These are phyloP conservation scores for Aureobasidium mangrovei DNA, from an alignment of 2,329 filamentous ascomycete genomes.

Conservation along the genomic window DNA sequence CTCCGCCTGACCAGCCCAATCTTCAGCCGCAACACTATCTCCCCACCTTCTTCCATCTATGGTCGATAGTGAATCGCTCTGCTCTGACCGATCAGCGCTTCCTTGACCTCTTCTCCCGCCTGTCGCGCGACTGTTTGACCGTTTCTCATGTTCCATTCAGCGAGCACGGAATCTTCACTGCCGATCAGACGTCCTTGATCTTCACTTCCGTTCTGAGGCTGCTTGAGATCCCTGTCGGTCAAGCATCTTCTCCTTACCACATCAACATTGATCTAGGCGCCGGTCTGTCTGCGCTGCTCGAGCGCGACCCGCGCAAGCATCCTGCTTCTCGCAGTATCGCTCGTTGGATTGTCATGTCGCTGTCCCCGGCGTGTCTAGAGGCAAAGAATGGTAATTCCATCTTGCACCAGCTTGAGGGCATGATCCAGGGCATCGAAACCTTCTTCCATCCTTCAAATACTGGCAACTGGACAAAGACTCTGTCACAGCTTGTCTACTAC, in stretches of 20 bases:
- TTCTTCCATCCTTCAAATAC: conserved; percentile 99
- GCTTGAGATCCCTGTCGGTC: conserved; percentile 91
- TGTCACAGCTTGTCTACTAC: conserved; percentile 86
- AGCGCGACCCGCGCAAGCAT: conserved; percentile 89
- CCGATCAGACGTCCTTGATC: conserved; percentile 82
- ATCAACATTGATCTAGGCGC: conserved; percentile 68
- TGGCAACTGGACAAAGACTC: conserved; percentile 78
- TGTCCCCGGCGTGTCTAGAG: conserved; percentile 75
- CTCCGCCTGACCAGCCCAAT: conserved; percentile 60
- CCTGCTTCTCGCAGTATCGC: conserved; percentile 87
- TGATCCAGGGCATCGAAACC: conserved; percentile 92
- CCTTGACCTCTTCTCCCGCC: conserved; percentile 78
- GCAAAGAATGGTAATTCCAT: conserved; percentile 60
- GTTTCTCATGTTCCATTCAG: conserved; percentile 70
- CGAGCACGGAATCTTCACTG: conserved; percentile 82
- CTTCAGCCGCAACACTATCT: conserved; percentile 84
- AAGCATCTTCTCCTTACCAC: conserved; percentile 88
- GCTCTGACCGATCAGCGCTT: conserved; percentile 79
- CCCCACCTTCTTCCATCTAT: conserved; percentile 91
- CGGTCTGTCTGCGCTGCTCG: conserved; percentile 76
- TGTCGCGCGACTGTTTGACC: conserved; percentile 74
- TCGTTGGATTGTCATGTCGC: conserved; percentile 82
- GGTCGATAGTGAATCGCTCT: conserved; percentile 86
- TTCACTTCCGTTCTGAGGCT: conserved; percentile 85
- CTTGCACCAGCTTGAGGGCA: conserved; percentile 73